Base-by-base conservation (phyloP, 148 eudicot genomes). In the Silene uniflora region DNA sequence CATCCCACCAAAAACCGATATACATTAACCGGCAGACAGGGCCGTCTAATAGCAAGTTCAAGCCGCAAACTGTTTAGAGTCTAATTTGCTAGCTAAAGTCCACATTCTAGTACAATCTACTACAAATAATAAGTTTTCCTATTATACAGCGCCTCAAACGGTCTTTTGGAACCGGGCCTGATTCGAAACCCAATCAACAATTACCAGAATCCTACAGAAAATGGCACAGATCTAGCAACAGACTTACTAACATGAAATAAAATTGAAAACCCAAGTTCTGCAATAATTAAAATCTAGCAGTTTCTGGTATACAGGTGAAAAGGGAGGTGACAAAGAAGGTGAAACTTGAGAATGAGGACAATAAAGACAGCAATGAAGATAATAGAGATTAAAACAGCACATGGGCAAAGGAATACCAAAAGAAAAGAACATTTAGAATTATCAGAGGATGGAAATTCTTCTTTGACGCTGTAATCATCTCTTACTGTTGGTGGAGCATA, bases 401-500 rank as follows among this genome's bases (percentile, higher is more conserved):
- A 92, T 23, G 95, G 97, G 83, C 90, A 90, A 47, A 87, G 86
- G 77, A 90, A 84, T 83, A 86, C 95, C 82, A 73, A 80, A 12
- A 85, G 67, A 47, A 62, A 71, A 3, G 60, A 75, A 73, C 67
- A 71, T 42, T 77, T 82, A 71, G 72, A 75, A 24, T 63, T 25
- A 27, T 64, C 29, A 1, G 71, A 19, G 2, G 79, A 32, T 10
- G 70, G 64, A 25, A 73, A 78, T 3, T 68, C 81, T 64, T 80
- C 82, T 64, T 75, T 65, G 69, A 75, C 75, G 75, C 83, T 76
- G 73, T 80, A 80, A 19, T 80, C 74, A 77, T 79, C 81, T n/a
- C 81, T 67, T 47, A 77, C 75, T 49, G 69, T 60, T 59, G 85
- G 77, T 1, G 78, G 83, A 39, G 83, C 77, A 22, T 75, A 82